Conservation (phyloP, 208 protist species). For the Dictyostelium gargantuum region DNA sequence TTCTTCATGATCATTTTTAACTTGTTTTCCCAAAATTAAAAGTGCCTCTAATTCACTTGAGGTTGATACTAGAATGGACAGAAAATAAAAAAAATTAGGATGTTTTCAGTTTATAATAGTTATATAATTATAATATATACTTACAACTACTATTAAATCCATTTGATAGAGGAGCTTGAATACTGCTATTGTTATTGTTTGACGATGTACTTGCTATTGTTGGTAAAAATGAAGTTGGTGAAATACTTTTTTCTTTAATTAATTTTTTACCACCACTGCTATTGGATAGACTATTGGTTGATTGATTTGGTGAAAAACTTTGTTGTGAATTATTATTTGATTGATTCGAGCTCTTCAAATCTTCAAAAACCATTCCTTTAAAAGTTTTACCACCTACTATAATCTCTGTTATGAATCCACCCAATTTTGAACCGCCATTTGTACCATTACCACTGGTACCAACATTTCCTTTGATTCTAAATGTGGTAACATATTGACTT, state of each 20-base stretch:
- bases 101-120: too few relatives aligned
- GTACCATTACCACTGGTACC: neutral
- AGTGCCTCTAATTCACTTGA: neutral
- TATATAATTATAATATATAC: neutral
- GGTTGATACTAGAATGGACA: neutral
- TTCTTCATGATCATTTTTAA: neutral
- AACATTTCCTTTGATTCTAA: neutral
- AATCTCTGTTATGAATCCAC: slow-evolving; percentile 23
- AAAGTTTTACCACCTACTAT: neutral
- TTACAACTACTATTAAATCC: neutral
- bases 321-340: neutral
- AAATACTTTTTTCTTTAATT: neutral
- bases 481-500: neutral
- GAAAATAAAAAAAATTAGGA: neutral
- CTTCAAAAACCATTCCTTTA: slow-evolving; percentile 53
- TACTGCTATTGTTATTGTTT: neutral
- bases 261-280: neutral
- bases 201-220: neutral
- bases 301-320: neutral
- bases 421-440: neutral
- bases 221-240: neutral
- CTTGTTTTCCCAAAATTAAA: slow-evolving; percentile 5
- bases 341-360: slow-evolving; percentile 15
- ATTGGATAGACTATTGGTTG: neutral
- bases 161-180: neutral